Conservation (phyloP, 2,329 filamentous ascomycete genomes). For the Aspergillus sp. region DNA sequence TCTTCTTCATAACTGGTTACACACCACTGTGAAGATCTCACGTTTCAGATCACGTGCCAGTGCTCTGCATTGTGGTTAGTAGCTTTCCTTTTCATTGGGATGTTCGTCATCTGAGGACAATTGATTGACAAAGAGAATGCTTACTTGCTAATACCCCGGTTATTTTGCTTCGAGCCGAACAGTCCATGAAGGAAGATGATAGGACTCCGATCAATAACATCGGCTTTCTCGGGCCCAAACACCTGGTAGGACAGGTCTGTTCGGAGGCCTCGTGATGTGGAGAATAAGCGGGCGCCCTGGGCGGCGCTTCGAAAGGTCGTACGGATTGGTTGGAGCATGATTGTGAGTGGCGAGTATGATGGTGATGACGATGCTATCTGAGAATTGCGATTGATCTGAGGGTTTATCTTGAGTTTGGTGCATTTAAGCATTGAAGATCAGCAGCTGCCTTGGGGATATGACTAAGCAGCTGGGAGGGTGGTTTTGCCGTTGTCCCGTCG, state of each 20-base stretch:
- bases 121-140: constrained; percentile 31
- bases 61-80: constrained; percentile 49
- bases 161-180: constrained; percentile 95
- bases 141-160: constrained; percentile 91
- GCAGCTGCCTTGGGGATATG: background rate
- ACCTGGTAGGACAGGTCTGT: constrained; percentile 40
- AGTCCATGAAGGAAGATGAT: constrained; percentile 90
- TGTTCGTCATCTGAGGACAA: no score
- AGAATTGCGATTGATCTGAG: background rate
- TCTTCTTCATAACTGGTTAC: constrained; percentile 27
- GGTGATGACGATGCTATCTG: background rate
- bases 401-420: background rate
- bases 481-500: constrained; percentile 5
- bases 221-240: constrained; percentile 38
- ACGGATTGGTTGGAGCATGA: constrained; percentile 16
- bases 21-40: constrained; percentile 77
- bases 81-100: no score
- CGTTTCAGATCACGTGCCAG: constrained; percentile 78
- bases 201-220: constrained; percentile 51
- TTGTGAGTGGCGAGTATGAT: constrained; percentile 11
- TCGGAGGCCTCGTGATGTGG: constrained; percentile 31
- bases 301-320: constrained; percentile 17
- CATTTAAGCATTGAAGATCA: constrained; percentile 2
- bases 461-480: background rate
- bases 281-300: constrained; percentile 31